These are phyloP conservation scores for Chalciporus sphaerocephalus DNA, from an alignment of 768 basidiomycete genomes.

Conservation along the genomic window DNA sequence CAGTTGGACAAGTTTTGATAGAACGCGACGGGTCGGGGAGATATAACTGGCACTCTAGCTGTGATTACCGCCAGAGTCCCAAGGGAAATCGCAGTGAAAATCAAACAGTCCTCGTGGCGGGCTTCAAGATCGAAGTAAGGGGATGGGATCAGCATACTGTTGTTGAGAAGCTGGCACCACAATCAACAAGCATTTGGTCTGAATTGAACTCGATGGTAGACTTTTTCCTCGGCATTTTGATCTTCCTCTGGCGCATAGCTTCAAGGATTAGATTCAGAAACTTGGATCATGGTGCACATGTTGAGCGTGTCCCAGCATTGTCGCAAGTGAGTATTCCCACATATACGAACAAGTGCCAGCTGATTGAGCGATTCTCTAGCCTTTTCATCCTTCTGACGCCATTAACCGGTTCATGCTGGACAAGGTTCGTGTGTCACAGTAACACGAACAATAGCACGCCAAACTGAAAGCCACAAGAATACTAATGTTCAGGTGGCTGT, in stretches of 20 bases:
- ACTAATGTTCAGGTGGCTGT: conserved; percentile 1
- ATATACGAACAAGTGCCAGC: no score
- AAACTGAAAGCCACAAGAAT: background rate
- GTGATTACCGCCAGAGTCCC: background rate
- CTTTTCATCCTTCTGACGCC: conserved; percentile 2
- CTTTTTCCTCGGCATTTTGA: background rate
- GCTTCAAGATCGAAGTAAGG: conserved; percentile 8
- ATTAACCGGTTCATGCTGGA: conserved; percentile 10
- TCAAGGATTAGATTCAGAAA: background rate
- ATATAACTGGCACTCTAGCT: background rate
- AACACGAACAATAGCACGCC: background rate
- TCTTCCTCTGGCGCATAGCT: background rate
- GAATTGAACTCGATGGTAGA: background rate
- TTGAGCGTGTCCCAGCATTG: background rate
- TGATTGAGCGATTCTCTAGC: background rate
- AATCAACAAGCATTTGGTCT: background rate
- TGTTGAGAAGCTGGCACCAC: background rate
- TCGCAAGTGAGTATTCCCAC: conserved; percentile 2
- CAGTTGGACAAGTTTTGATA: background rate
- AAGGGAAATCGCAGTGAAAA: background rate
- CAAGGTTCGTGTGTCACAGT: background rate
- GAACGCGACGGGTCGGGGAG: background rate
- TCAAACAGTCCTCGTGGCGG: conserved; percentile 10
- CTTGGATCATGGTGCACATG: background rate
- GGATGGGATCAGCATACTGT: background rate